Evolutionary conservation across 331 rosid genomes (phyloP).

Genomic region (Quercus tomentella): DNA sequence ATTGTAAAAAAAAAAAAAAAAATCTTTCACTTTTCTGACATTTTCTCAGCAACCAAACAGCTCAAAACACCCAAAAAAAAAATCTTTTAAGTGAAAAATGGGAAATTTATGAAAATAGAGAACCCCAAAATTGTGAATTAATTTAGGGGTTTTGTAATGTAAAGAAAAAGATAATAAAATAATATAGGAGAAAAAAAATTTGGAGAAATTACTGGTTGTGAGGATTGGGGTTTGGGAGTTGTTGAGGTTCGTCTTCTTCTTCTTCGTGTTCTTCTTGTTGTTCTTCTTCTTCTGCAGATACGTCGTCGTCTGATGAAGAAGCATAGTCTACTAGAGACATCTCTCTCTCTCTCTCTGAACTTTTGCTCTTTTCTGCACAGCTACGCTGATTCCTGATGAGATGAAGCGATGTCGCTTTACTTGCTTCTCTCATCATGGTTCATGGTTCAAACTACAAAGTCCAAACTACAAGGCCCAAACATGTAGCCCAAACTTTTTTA

Average conservation of each 20-base stretch:
- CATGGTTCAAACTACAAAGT: too few species aligned
- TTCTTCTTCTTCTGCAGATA: constrained; percentile 11
- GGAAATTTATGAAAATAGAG: not conserved
- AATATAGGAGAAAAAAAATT: not conserved
- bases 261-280: not conserved
- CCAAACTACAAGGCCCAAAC: too few species aligned
- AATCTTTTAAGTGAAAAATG: not conserved
- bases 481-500: too few species aligned
- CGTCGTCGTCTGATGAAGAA: constrained; percentile 82
- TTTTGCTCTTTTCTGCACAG: too few species aligned
- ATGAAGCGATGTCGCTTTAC: not conserved
- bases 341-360: not conserved
- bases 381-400: too few species aligned
- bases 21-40: not conserved
- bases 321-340: constrained; percentile 94
- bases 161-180: not conserved
- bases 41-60: not conserved
- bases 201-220: constrained; percentile 33
- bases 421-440: too few species aligned
- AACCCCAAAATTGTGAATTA: not conserved
- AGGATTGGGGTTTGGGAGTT: constrained; percentile 15
- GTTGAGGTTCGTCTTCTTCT: constrained; percentile 22
- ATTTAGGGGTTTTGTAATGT: not conserved
- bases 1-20: not conserved
- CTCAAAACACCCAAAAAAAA: not conserved